Evolutionary conservation across 495 filamentous ascomycete genomes (phyloP), one percentile per base, ranked within the genome.

Genomic region (Penicillium manginii): DNA sequence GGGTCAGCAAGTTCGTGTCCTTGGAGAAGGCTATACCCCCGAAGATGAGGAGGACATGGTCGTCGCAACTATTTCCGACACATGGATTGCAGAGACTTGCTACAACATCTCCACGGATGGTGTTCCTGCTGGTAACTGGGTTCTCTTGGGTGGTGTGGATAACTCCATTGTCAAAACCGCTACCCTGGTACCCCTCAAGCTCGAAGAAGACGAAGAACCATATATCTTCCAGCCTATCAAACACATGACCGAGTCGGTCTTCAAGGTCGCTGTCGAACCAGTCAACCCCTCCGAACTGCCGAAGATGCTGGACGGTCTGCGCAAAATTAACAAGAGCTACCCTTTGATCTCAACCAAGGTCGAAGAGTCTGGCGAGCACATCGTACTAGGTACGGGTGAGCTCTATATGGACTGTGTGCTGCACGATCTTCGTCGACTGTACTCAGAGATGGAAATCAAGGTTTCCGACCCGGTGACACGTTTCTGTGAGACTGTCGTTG

Each of bases 1-100:
- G 12, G 89, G 88, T 19, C 81, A 89, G 59, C 86, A 92, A 60
- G 90, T 98, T 15, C 88, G 94, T 12, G 94, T 98, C 23, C 84
- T 98, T 2, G 94, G 94, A 23, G 94, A 98, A 70, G 91, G 91
- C 19, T 98, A 98, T 74, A 96, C 93, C 1, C 84, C 96, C 17
- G 94, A 98, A 66, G 94, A 98, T 64, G 96, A 98, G 69, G 94
- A 98, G 76, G 94, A 98, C 67, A 98, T 98, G 93, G 89, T 87
- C 8, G 76, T 84, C 59, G 91, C 92, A n/a, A 96, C 89, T 6
- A 90, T 98, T 53, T 84, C 85, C 11, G 87, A 93, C 52, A 93
- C 92, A 32, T 96, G 89, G 85, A 91, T 98, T 56, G 89, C 90
- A n/a, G 91, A 98, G 69, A 91, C 92, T 4, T 80, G 92, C 61